These are phyloP conservation scores for Boletus huronensis DNA, from an alignment of 768 basidiomycete species.

Conservation along the genomic window DNA sequence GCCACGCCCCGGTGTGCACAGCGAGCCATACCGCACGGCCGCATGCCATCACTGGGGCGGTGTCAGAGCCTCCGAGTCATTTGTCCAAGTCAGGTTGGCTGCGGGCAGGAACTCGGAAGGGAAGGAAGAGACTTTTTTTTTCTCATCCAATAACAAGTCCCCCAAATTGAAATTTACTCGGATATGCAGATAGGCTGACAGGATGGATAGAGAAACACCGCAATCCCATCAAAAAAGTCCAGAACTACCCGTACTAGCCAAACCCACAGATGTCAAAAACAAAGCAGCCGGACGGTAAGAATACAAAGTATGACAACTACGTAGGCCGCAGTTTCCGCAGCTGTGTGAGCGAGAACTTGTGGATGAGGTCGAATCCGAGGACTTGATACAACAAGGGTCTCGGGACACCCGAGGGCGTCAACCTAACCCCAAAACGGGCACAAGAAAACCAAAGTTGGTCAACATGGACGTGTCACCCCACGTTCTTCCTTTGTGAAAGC, in stretches of 20 bases:
- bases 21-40: background rate
- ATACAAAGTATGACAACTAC: conserved; percentile 14
- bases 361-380: background rate
- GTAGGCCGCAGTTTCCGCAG: conserved; percentile 10
- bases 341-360: conserved; percentile 7
- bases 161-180: background rate
- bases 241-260: background rate
- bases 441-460: background rate
- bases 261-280: conserved; percentile 3
- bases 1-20: background rate
- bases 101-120: background rate
- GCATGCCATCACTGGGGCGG: conserved; percentile 5
- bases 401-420: background rate
- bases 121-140: background rate
- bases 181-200: background rate
- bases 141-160: background rate
- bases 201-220: background rate
- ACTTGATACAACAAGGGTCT: background rate
- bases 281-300: conserved; percentile 17
- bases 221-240: background rate
- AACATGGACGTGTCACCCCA: background rate
- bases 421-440: background rate
- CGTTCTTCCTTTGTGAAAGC: background rate
- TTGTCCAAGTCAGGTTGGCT: conserved; percentile 1
- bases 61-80: background rate